phyloP scores from a whole-genome alignment of 768 basidiomycete genomes.

The Sarcodon sp. region DNA sequence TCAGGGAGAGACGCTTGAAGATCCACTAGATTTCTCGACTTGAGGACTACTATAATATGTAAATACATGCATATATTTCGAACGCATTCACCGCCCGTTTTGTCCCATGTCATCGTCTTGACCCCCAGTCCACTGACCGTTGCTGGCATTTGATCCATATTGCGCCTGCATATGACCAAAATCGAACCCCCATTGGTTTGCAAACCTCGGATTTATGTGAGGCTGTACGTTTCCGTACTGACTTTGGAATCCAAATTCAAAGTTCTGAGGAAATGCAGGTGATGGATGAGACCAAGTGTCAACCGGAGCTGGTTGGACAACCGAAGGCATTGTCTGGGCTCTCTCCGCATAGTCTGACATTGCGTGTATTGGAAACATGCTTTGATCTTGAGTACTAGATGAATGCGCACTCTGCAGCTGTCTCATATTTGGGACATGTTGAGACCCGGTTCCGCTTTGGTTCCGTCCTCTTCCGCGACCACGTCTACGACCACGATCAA shows the following conservation, averaged over 20 bases:
- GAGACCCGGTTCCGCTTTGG: constrained; percentile 10
- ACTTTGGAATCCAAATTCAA: constrained; percentile 3
- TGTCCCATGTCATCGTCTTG: too few species aligned
- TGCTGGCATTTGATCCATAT: too few species aligned
- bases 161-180: constrained; percentile 12
- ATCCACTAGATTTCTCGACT: too few species aligned
- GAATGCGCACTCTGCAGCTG: not conserved
- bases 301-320: not conserved
- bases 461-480: constrained; percentile 15
- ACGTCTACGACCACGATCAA: constrained; percentile 18
- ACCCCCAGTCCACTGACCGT: too few species aligned
- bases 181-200: constrained; percentile 45
- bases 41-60: too few species aligned
- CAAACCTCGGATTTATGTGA: constrained; percentile 77
- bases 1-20: too few species aligned
- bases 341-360: not conserved
- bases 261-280: constrained; percentile 7
- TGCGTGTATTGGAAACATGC: not conserved
- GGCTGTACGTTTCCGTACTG: constrained; percentile 42
- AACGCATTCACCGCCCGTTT: too few species aligned
- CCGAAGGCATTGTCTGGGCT: not conserved
- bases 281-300: not conserved
- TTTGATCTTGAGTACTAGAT: not conserved
- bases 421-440: not conserved
- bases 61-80: too few species aligned